Percentiles rank a stretch among this genome's conserved stretches.
Evolutionary conservation across 202 grass and related monocot genomes (phyloP).

Genomic region (Elaeis oleifera): DNA sequence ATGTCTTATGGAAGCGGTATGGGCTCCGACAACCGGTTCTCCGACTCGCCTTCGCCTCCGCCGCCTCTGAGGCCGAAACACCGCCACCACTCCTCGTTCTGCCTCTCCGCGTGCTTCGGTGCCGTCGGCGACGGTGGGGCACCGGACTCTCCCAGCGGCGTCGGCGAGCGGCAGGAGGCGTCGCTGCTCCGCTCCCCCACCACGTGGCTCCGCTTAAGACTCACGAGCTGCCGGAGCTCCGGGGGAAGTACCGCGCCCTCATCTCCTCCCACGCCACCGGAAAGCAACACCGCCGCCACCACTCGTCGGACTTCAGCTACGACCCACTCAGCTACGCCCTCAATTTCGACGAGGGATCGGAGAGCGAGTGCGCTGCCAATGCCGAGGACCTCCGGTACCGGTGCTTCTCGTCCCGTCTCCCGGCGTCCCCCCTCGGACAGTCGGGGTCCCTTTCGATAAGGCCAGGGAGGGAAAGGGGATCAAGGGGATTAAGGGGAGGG

Average conservation of each 20-base stretch:
- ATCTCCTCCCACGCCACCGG: not conserved
- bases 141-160: too few species aligned
- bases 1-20: not conserved
- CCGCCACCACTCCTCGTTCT: not conserved
- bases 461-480: not conserved
- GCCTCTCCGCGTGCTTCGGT: constrained; percentile 17
- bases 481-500: too few species aligned
- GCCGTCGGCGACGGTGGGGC: not conserved
- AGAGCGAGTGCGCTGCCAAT: not conserved
- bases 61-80: not conserved
- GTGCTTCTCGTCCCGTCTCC: constrained; percentile 2
- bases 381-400: not conserved
- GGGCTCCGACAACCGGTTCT: too few species aligned
- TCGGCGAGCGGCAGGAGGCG: not conserved
- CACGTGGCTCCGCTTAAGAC: not conserved
- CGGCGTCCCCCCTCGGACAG: not conserved
- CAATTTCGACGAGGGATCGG: constrained; percentile 19
- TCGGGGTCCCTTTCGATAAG: not conserved
- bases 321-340: constrained; percentile 22
- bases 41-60: not conserved
- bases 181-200: not conserved
- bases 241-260: not conserved
- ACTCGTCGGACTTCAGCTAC: constrained; percentile 10
- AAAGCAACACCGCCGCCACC: not conserved
- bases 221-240: not conserved